Base-by-base conservation (phyloP, 1,139 yeast species). In the Protomyces arabidopsidicola region DNA sequence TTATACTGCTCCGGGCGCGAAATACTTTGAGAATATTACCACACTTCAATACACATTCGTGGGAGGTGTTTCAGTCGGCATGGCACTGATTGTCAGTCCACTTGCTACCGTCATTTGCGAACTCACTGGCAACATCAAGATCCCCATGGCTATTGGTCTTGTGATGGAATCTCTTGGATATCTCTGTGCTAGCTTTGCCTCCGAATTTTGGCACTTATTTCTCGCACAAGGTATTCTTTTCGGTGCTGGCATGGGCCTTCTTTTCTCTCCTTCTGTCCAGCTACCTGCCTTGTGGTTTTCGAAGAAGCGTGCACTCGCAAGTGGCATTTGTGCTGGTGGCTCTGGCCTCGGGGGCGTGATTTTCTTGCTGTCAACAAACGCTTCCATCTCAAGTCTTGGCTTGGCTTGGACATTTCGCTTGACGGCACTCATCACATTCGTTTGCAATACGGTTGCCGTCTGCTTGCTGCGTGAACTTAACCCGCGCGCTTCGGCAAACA, bases 361-460 rank as follows among this genome's bases (percentile, higher is more conserved):
- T 14, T 79, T 76, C 67, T 75, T 79, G 3, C 69, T 79, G 20
- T 73, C 79, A 0, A 75, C 75, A 20, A 74, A 78, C 56, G 73
- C 77, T 34, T 70, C 78, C 72, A 75, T 79, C 53, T 71, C 78
- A 31, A 73, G 74, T 16, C 78, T 84, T 5, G 86, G 87, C 0
- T 77, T 82, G 69, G 87, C 77, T 65, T 86, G 90, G 90, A 86
- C 90, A 0, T 76, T 86, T 66, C 75, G 91, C 66, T 81, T 85
- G 80, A 75, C 81, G 52, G 86, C 84, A 0, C 72, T 81, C 39
- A 74, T 77, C 16, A 75, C 79, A 39, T 75, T 79, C 1, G 72
- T 74, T 3, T 71, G 77, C 55, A 69, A 77, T 53, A 42, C 72
- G 0, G 55, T 76, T 6, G 76, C 82, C 1, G 75, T 78, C 20